Evolutionary conservation across 2,329 filamentous ascomycete genomes (phyloP), one percentile per base, ranked within the genome.

Genomic region (Colletotrichum trifolii): DNA sequence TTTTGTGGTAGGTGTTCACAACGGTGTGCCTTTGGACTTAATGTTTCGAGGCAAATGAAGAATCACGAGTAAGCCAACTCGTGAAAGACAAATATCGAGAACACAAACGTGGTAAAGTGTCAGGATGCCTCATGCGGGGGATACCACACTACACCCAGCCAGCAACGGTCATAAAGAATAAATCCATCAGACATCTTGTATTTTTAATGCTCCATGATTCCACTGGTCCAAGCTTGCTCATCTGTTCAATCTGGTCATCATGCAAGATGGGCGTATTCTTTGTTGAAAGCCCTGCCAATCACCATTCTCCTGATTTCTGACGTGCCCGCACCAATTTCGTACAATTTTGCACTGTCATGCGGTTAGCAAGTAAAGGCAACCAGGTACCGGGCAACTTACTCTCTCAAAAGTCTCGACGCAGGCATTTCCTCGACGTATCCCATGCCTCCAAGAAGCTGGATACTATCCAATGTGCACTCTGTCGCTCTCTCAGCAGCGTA

Each of bases 351-450:
- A 78, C 86, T 88, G 67, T 38, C 64, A 8, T 59, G 65, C 12
- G 60, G 72, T 81, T 75, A 78, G 76, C 55, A 67, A 43, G 6
- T 11, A 25, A 34, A 10, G 7, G 13, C 9, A 36, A 4, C 10
- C 5, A 34, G 2, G 2, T 11, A 2, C 10, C n/a, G 13, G 8
- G n/a, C 53, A 57, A 79, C 84, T 81, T 71, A 86, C 84, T 90
- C 87, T 73, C 96, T 81, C 71, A 98, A 79, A 69, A 98, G 85
- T 69, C 95, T 84, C 25, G 94, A 96, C 0, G 93, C 94, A 0
- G 93, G 90, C 81, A 98, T 93, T 80, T 99, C 96, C 77, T 97
- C 97, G 71, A 97, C 88, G 74, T 98, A 98, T 4, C 95, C 95
- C 88, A 95, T 98, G 0, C 95, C 96, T 15, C 96, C 96, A 73